A percentile compares a stretch with the other conserved stretches of the same genome.
Conservation (phyloP, 257 asterid species). For the Solanum bulbocastanum region DNA sequence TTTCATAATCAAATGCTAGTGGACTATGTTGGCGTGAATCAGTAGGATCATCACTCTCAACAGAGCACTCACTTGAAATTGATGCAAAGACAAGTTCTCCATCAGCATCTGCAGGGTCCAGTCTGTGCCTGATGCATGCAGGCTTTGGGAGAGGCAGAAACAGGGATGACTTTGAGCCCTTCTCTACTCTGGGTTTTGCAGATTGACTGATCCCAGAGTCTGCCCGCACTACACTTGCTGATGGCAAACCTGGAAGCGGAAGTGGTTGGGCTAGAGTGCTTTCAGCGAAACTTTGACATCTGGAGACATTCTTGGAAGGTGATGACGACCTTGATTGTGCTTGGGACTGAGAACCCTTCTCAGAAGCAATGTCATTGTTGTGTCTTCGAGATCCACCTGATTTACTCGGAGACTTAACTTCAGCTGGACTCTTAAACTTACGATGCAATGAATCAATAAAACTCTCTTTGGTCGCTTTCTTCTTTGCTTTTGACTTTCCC, state of each 20-base stretch:
- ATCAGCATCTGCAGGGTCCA: slow-evolving; percentile 65
- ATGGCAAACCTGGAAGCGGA: slow-evolving; percentile 62
- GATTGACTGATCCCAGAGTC: slow-evolving; percentile 54
- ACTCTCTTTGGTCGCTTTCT: slow-evolving; percentile 72
- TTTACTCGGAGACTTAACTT: slow-evolving; percentile 56
- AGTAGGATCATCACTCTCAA: slow-evolving; percentile 69
- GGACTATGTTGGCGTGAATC: slow-evolving; percentile 76
- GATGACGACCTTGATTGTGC: slow-evolving; percentile 78
- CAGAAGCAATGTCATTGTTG: slow-evolving; percentile 55
- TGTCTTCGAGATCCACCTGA: slow-evolving; percentile 72
- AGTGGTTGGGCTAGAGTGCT: slow-evolving; percentile 81
- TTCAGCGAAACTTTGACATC: slow-evolving; percentile 89
- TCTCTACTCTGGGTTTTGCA: slow-evolving; percentile 42
- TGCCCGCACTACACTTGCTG: slow-evolving; percentile 42
- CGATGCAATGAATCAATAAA: slow-evolving; percentile 68
- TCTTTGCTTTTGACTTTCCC: slow-evolving; percentile 81
- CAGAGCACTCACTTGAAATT: slow-evolving; percentile 73
- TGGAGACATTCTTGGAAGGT: slow-evolving; percentile 69
- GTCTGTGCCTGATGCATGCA: slow-evolving; percentile 62
- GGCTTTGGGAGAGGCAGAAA: slow-evolving; percentile 80
- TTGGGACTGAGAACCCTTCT: slow-evolving; percentile 65
- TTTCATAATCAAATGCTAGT: slow-evolving; percentile 65
- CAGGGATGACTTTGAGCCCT: slow-evolving; percentile 46
- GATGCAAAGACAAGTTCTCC: slow-evolving; percentile 62
- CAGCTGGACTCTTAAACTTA: slow-evolving; percentile 62